Evolutionary conservation across 352 stramenopile genomes (phyloP).

Genomic region (Phytophthora tentaculata): DNA sequence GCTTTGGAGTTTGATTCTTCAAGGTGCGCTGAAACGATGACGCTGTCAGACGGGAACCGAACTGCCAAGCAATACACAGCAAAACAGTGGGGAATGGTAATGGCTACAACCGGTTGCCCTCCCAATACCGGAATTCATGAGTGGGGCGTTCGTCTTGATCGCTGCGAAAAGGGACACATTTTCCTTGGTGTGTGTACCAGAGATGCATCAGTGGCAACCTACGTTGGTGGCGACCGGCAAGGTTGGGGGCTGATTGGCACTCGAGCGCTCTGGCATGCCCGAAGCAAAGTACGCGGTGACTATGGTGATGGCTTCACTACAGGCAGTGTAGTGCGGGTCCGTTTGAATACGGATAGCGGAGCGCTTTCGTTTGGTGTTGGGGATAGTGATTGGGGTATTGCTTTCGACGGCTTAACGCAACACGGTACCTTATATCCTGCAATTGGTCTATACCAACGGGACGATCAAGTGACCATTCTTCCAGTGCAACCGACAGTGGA

Average conservation of each 20-base stretch:
- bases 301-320: conserved; percentile 91
- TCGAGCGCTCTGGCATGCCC: conserved; percentile 88
- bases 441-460: conserved; percentile 89
- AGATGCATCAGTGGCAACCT: conserved; percentile 87
- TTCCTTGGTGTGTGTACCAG: conserved; percentile 89
- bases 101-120: conserved; percentile 84
- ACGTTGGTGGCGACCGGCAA: conserved; percentile 89
- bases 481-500: conserved; percentile 60
- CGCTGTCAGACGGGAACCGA: conserved; percentile 80
- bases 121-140: conserved; percentile 88
- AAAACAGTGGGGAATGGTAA: conserved; percentile 92
- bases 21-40: conserved; percentile 90
- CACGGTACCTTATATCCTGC: conserved; percentile 89
- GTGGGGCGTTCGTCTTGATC: conserved; percentile 87
- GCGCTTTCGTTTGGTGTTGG: conserved; percentile 88
- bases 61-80: conserved; percentile 90
- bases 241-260: conserved; percentile 91
- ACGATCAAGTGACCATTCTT: conserved; percentile 90
- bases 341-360: conserved; percentile 88
- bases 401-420: conserved; percentile 88
- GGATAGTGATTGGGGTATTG: conserved; percentile 89
- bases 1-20: conserved; percentile 88
- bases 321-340: conserved; percentile 79
- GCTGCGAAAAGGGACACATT: conserved; percentile 91
- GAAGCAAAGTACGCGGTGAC: conserved; percentile 88